These are phyloP conservation scores for Aspergillus uvarum DNA, from an alignment of 2,329 filamentous ascomycete genomes.

Conservation along the genomic window DNA sequence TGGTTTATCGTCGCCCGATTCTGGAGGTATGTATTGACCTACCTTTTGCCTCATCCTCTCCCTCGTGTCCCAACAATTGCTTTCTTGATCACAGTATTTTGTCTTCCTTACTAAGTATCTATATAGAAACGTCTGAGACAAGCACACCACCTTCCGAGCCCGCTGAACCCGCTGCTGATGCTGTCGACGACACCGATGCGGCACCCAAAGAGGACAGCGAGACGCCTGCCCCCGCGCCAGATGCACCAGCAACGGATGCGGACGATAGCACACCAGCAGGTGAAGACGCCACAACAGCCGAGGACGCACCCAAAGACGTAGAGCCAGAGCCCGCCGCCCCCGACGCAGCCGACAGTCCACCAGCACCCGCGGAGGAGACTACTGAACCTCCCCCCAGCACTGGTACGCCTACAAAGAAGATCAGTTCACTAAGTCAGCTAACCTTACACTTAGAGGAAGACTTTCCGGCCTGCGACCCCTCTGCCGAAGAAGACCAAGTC, in stretches of 20 bases:
- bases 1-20: conserved; percentile 25
- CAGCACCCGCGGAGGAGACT: conserved; percentile 8
- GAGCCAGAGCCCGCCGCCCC: conserved; percentile 11
- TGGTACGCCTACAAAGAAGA: conserved; percentile 22
- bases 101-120: conserved; percentile 1
- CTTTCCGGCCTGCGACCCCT: conserved; percentile 34
- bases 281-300: conserved; percentile 13
- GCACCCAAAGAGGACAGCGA: conserved; percentile 25
- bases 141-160: conserved; percentile 26
- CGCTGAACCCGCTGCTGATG: conserved; percentile 22
- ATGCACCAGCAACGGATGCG: conserved; percentile 8
- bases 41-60: neutral
- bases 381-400: conserved; percentile 20
- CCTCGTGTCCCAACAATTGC: neutral
- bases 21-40: conserved; percentile 29
- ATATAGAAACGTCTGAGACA: conserved; percentile 28
- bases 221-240: conserved; percentile 14
- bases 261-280: conserved; percentile 12
- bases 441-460: conserved; percentile 30
- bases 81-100: neutral
- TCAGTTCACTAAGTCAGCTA: conserved; percentile 14
- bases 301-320: conserved; percentile 13
- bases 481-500: conserved; percentile 31
- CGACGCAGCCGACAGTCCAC: neutral
- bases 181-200: conserved; percentile 14